phyloP scores from a whole-genome alignment of 345 rosid genomes.

The Hibiscus trionum region DNA sequence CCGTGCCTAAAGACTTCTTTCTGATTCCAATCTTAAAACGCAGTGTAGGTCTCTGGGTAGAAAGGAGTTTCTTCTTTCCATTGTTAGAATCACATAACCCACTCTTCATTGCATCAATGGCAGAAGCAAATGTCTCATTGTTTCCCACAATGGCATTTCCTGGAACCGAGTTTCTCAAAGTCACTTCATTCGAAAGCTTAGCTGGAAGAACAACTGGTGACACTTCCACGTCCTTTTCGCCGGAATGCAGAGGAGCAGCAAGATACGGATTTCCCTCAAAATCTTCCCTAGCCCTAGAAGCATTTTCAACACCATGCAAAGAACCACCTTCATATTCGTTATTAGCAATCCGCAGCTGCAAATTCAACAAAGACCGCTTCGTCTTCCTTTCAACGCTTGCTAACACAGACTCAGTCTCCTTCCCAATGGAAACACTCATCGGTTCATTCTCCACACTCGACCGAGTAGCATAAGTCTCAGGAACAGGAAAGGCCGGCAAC shows the following conservation, averaged over 20 bases:
- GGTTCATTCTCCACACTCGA: constrained; percentile 24
- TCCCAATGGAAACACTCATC: constrained; percentile 17
- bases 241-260: constrained; percentile 44
- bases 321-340: constrained; percentile 33
- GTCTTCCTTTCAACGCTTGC: constrained; percentile 22
- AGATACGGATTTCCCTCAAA: constrained; percentile 58
- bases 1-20: constrained; percentile 29
- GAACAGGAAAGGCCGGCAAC: constrained; percentile 69
- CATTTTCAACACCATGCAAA: constrained; percentile 23
- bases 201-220: constrained; percentile 43
- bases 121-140: constrained; percentile 46
- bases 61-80: constrained; percentile 28
- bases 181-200: constrained; percentile 34
- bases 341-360: constrained; percentile 30
- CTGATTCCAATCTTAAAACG: constrained; percentile 51
- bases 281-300: constrained; percentile 21
- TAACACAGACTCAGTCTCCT: constrained; percentile 26
- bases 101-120: constrained; percentile 37
- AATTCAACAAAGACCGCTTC: constrained; percentile 28
- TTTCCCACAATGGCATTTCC: constrained; percentile 24
- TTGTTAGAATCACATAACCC: constrained; percentile 28
- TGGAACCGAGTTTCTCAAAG: constrained; percentile 18
- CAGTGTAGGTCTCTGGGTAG: constrained; percentile 38
- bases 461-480: constrained; percentile 23
- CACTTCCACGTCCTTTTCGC: constrained; percentile 47